Conservation (phyloP, 768 basidiomycete genomes). For the Panaeolus cyanescens region DNA sequence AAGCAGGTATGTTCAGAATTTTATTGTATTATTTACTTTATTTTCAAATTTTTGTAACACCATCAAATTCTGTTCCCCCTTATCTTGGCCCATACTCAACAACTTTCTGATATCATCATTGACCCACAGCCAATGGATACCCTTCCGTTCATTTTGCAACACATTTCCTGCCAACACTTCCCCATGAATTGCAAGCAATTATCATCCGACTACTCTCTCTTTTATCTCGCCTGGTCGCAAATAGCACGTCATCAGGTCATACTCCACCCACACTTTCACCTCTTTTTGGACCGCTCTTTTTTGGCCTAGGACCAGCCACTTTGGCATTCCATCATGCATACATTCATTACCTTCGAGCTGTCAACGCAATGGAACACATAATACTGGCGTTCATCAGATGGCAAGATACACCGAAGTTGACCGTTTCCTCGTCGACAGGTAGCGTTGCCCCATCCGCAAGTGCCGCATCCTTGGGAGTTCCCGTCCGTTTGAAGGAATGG, state of each 20-base stretch:
- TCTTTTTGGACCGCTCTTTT: conserved; percentile 87
- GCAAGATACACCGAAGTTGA: conserved; percentile 58
- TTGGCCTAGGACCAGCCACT: conserved; percentile 67
- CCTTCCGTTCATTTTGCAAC: conserved; percentile 72
- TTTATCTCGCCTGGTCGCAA: conserved; percentile 78
- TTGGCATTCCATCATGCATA: conserved; percentile 53
- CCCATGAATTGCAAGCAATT: conserved; percentile 57
- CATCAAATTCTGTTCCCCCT: conserved; percentile 3
- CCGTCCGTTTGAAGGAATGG: conserved; percentile 88
- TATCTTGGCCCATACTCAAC: conserved; percentile 8
- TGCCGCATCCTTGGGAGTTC: conserved; percentile 67
- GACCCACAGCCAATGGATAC: conserved; percentile 55
- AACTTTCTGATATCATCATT: conserved; percentile 9
- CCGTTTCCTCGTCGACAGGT: conserved; percentile 25
- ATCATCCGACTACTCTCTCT: conserved; percentile 77
- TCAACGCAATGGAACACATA: conserved; percentile 90
- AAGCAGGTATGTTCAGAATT: conserved; percentile 63
- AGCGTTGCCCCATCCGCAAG: conserved; percentile 42
- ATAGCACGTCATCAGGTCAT: conserved; percentile 84
- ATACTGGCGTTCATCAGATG: conserved; percentile 89
- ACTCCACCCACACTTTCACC: conserved; percentile 90
- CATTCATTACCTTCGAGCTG: conserved; percentile 73
- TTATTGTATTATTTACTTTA: not conserved
- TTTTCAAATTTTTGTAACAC: not conserved
- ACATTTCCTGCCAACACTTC: conserved; percentile 55